Evolutionary conservation across 306 rosid species (phyloP).

Genomic region (Pyrus bretschneideri): DNA sequence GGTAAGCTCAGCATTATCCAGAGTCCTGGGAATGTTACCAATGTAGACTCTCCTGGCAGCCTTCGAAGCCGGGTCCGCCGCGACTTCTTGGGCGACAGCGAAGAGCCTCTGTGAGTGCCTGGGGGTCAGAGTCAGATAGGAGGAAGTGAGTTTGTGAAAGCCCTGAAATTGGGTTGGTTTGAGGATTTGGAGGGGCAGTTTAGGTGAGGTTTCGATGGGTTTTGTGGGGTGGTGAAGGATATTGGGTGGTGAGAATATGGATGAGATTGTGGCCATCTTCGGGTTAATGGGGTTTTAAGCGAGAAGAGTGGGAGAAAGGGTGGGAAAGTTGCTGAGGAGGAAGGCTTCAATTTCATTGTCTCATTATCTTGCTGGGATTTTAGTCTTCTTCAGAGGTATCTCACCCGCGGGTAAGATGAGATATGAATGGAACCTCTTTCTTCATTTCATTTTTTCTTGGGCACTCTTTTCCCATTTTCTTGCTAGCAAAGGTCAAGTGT

Average conservation of each 20-base stretch:
- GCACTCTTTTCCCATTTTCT: not conserved
- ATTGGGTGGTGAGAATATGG: conserved; percentile 36
- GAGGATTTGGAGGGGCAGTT: conserved; percentile 21
- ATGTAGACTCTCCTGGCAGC: conserved; percentile 66
- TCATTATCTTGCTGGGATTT: not conserved
- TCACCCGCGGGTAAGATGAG: not conserved
- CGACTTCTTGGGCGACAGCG: conserved; percentile 52
- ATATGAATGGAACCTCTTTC: not conserved
- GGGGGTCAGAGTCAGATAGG: conserved; percentile 10
- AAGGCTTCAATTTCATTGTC: not conserved
- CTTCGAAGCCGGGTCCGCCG: conserved; percentile 34
- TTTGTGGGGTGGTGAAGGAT: conserved; percentile 37
- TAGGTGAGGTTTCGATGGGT: conserved; percentile 21
- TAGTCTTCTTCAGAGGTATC: too few species aligned
- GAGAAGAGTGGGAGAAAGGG: not conserved
- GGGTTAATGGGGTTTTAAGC: not conserved
- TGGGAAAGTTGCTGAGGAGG: too few species aligned
- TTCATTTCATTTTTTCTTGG: not conserved
- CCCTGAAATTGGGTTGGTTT: conserved; percentile 23
- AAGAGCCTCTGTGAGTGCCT: conserved; percentile 23
- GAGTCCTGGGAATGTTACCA: conserved; percentile 80
- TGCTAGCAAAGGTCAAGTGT: too few species aligned
- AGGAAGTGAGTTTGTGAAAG: conserved; percentile 16
- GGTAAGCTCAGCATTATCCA: conserved; percentile 56
- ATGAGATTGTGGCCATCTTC: conserved; percentile 60